phyloP scores from a whole-genome alignment of 2,329 filamentous ascomycete genomes.

The Cyphellophora europaea region DNA sequence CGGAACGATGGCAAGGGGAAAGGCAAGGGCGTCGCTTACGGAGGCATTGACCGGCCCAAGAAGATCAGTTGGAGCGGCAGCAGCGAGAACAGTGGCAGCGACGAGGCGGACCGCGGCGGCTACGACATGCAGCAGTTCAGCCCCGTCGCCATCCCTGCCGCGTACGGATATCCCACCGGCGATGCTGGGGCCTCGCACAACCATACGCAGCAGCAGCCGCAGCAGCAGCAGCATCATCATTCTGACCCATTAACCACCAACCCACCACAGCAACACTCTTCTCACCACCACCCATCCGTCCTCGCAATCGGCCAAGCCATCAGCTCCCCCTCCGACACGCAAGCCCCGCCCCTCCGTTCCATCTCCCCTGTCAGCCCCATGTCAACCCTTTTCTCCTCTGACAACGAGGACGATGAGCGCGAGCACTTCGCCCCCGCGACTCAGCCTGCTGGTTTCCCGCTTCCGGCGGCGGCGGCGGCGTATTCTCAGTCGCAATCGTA shows the following conservation, averaged over 20 bases:
- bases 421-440: too few species aligned
- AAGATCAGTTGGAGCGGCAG: not conserved
- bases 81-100: not conserved
- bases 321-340: not conserved
- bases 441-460: too few species aligned
- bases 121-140: not conserved
- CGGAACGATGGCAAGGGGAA: not conserved
- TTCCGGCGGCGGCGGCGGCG: too few species aligned
- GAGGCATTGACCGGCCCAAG: too few species aligned
- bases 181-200: not conserved
- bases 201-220: not conserved
- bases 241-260: not conserved
- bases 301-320: not conserved
- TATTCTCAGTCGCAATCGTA: too few species aligned
- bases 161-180: not conserved
- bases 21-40: too few species aligned
- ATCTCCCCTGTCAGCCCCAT: not conserved
- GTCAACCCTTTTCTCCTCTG: not conserved
- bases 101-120: too few species aligned
- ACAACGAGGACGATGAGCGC: too few species aligned
- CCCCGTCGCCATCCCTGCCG: not conserved
- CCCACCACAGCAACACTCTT: not conserved
- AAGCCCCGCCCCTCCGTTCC: not conserved
- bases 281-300: not conserved
- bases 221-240: not conserved